Evolutionary conservation across 2,329 filamentous ascomycete species (phyloP), one percentile per base, ranked within the genome.

Genomic region (Aspergillus sp.): DNA sequence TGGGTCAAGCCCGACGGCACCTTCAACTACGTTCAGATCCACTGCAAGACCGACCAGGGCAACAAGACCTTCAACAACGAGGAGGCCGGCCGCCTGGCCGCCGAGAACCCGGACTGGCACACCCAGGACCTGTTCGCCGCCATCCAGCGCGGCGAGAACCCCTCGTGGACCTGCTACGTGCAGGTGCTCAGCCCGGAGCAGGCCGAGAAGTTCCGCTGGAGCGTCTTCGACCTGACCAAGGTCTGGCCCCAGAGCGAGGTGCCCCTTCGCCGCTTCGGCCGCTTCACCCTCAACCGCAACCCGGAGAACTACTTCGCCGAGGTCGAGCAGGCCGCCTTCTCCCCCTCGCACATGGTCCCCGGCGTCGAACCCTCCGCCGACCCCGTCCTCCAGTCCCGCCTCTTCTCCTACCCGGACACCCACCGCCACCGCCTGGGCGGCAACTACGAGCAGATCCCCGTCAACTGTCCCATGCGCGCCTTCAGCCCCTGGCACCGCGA

Each of bases 371-470:
- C 87, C 14, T 89, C 87, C 10, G 86, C 86, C 63, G 88, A 91
- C 66, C 87, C 88, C 1, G 86, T 90, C 42, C 79, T 90, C 3
- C 87, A 90, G 73, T 84, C 84, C 45, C 86, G 88, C 57, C 81
- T 90, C 46, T 90, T 90, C 80, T 89, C 87, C 1, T 90, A 90
- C 76, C 84, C 86, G 11, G 87, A 90, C 69, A 87, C 86, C 24
- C 85, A 87, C 62, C 82, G 85, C 42, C 84, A 89, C 74, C 84
- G 87, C 49, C 76, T 88, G 2, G 86, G 86, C 36, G 79, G 80
- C 54, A 89, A 89, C 76, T 88, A 87, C 73, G 82, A 87, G 65
- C 84, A 88, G 69, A 83, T 88, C 56, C 85, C 86, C 22, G 83
- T 86, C 66, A 88, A 88, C 75, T 79, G 79, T 55, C 82, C 85